A percentile compares a stretch with the other conserved stretches of the same genome.
These are phyloP conservation scores for Physcomitrium patens DNA, from an alignment of 225 moss, liverwort and hornwort genomes.

Conservation along the genomic window DNA sequence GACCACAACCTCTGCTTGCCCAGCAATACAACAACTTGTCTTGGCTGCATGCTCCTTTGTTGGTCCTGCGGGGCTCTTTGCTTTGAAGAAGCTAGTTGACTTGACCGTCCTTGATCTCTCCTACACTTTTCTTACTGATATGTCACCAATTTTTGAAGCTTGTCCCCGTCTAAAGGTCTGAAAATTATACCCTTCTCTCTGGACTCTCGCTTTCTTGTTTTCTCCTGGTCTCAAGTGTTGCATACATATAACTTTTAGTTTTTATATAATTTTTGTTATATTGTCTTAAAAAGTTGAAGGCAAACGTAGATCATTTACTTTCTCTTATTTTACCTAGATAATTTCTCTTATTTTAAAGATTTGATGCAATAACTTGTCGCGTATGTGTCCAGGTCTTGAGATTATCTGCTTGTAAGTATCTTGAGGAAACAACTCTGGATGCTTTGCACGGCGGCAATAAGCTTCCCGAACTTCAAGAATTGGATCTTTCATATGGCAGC, in stretches of 20 bases:
- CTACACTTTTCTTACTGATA: constrained; percentile 70
- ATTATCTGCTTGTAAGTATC: constrained; percentile 69
- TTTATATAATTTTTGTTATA: not conserved
- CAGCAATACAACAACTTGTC: constrained; percentile 85
- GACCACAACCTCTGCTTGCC: constrained; percentile 85
- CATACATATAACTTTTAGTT: not conserved
- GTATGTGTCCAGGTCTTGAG: constrained; percentile 57
- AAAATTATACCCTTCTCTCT: not conserved
- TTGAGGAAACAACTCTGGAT: constrained; percentile 55
- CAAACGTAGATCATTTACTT: not conserved
- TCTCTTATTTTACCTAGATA: not conserved
- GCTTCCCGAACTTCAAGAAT: constrained; percentile 59
- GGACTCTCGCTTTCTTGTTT: not conserved
- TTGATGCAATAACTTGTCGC: constrained; percentile 4
- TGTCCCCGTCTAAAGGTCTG: constrained; percentile 69
- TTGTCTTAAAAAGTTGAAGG: not conserved
- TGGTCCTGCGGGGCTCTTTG: constrained; percentile 58
- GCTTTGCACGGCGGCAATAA: constrained; percentile 65
- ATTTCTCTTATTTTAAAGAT: not conserved
- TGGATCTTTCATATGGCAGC: constrained; percentile 67
- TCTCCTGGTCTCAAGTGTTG: not conserved
- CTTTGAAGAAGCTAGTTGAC: constrained; percentile 58
- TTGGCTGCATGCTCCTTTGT: constrained; percentile 82
- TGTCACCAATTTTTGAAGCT: constrained; percentile 71
- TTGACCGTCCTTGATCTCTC: constrained; percentile 66